phyloP scores from a whole-genome alignment of 2,329 filamentous ascomycete genomes.

The Diatrype stigma region DNA sequence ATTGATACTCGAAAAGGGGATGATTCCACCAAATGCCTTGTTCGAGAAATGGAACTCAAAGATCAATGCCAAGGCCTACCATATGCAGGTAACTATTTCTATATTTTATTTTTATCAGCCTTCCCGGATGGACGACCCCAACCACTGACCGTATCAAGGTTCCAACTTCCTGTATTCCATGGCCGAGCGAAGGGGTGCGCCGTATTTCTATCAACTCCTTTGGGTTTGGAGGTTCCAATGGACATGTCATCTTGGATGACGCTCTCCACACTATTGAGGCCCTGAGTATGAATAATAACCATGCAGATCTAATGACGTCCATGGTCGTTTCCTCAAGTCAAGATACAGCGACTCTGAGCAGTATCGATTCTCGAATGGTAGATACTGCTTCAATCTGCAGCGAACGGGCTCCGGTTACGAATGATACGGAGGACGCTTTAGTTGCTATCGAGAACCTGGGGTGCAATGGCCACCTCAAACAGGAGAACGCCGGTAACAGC shows the following conservation, averaged over 20 bases:
- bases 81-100: neutral
- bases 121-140: neutral
- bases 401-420: no score
- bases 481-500: no score
- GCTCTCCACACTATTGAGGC: slow-evolving; percentile 1
- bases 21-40: neutral
- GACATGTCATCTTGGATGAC: slow-evolving; percentile 25
- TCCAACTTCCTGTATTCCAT: neutral
- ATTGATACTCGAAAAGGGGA: neutral
- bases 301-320: no score
- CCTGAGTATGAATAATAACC: neutral
- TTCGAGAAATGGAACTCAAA: slow-evolving; percentile 14
- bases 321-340: no score
- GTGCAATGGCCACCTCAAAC: no score
- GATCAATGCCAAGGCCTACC: neutral
- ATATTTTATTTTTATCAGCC: neutral
- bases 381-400: no score
- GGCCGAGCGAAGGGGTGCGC: slow-evolving; percentile 1
- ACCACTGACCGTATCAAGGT: neutral
- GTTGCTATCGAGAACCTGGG: no score
- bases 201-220: slow-evolving; percentile 28
- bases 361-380: no score
- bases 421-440: no score
- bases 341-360: no score
- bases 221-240: slow-evolving; percentile 32